Evolutionary conservation across 257 asterid species (phyloP).

Genomic region (Jacaranda copaia): DNA sequence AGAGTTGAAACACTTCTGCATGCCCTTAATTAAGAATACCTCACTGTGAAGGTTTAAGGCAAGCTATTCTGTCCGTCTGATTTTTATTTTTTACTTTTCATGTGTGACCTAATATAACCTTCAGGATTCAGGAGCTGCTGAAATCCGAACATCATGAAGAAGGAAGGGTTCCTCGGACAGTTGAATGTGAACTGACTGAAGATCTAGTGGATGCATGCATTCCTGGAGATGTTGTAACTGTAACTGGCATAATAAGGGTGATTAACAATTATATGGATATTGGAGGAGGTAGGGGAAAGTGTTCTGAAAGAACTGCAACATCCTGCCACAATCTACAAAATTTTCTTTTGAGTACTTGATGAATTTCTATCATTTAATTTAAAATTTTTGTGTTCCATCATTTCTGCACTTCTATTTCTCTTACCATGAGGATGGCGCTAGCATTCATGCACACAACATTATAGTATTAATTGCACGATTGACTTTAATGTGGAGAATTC

Average conservation of each 20-base stretch:
- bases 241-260: slow-evolving; percentile 86
- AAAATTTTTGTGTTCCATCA: background rate
- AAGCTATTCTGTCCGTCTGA: slow-evolving; percentile 6
- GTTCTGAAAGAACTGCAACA: slow-evolving; percentile 17
- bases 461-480: slow-evolving; percentile 17
- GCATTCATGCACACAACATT: background rate
- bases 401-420: slow-evolving; percentile 1
- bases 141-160: slow-evolving; percentile 95
- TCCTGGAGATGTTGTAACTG: slow-evolving; percentile 96
- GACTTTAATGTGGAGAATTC: slow-evolving; percentile 4
- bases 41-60: slow-evolving; percentile 19
- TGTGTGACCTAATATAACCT: slow-evolving; percentile 16
- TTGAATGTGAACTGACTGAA: slow-evolving; percentile 93
- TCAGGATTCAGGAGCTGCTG: slow-evolving; percentile 89
- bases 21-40: slow-evolving; percentile 15
- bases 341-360: slow-evolving; percentile 21
- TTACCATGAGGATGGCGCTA: slow-evolving; percentile 7
- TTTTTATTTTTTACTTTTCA: background rate
- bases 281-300: slow-evolving; percentile 87
- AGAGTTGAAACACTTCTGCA: slow-evolving; percentile 21
- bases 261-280: slow-evolving; percentile 97
- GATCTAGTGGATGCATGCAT: slow-evolving; percentile 98
- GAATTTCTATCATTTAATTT: background rate
- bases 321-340: slow-evolving; percentile 22
- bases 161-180: slow-evolving; percentile 96